A percentile compares a stretch with the other conserved stretches of the same genome.
Conservation (phyloP, 331 rosid genomes). For the Prunus yedoensis region DNA sequence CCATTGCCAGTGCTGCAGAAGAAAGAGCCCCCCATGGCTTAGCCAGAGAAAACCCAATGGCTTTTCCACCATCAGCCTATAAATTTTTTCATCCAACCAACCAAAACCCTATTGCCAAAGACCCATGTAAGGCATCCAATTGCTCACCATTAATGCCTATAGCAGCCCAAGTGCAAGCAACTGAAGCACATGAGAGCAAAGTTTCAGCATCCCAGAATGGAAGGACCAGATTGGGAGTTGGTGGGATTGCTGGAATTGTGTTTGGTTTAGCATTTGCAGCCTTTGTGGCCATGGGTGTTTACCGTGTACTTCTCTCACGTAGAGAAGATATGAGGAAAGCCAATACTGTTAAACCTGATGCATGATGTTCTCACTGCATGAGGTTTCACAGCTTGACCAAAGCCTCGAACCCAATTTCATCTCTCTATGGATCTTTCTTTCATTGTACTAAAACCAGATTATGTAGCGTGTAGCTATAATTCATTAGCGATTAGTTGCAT, state of each 20-base stretch:
- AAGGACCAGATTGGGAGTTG: conserved; percentile 38
- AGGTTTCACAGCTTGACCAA: background rate
- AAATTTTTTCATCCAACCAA: conserved; percentile 74
- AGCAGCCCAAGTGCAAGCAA: conserved; percentile 66
- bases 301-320: conserved; percentile 46
- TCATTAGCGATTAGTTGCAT: conserved; percentile 26
- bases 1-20: conserved; percentile 49
- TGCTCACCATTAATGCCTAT: conserved; percentile 70
- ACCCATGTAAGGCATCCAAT: conserved; percentile 52
- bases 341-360: conserved; percentile 40
- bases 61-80: conserved; percentile 74
- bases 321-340: conserved; percentile 39
- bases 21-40: conserved; percentile 96
- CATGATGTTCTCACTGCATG: conserved; percentile 28
- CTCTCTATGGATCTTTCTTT: background rate
- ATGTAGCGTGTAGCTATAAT: background rate
- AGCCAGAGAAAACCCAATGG: conserved; percentile 50
- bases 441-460: background rate
- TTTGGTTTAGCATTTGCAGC: conserved; percentile 59
- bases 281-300: conserved; percentile 64
- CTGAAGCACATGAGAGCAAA: conserved; percentile 52
- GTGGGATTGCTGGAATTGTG: conserved; percentile 55
- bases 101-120: conserved; percentile 32
- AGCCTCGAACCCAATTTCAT: conserved; percentile 1
- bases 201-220: conserved; percentile 24